Evolutionary conservation across 2,329 filamentous ascomycete genomes (phyloP).

Genomic region (Pseudogymnoascus sp.): DNA sequence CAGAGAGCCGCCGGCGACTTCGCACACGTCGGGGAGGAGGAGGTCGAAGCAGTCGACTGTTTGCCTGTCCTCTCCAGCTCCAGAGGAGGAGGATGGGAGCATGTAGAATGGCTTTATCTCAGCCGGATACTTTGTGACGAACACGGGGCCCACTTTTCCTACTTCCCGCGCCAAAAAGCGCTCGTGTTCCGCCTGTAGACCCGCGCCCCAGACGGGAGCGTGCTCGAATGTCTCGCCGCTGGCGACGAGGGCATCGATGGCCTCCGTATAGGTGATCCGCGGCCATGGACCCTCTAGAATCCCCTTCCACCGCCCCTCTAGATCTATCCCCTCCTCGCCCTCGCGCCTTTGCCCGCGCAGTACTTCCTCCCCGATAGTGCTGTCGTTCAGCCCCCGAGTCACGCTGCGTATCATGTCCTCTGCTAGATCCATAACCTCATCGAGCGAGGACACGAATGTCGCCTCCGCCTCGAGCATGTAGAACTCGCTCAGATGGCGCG

Average conservation of each 20-base stretch:
- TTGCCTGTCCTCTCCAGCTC: slow-evolving; percentile 12
- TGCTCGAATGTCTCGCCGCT: slow-evolving; percentile 55
- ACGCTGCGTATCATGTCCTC: slow-evolving; percentile 66
- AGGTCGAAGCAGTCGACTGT: slow-evolving; percentile 67
- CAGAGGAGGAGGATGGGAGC: slow-evolving; percentile 40
- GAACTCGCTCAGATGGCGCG: slow-evolving; percentile 90
- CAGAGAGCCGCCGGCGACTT: slow-evolving; percentile 61
- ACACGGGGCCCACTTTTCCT: slow-evolving; percentile 56
- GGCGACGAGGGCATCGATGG: slow-evolving; percentile 58
- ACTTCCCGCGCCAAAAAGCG: slow-evolving; percentile 67
- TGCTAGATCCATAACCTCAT: slow-evolving; percentile 66
- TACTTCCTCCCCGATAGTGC: slow-evolving; percentile 46
- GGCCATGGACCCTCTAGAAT: slow-evolving; percentile 58
- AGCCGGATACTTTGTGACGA: slow-evolving; percentile 88
- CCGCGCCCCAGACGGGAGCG: slow-evolving; percentile 59
- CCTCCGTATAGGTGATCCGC: slow-evolving; percentile 73
- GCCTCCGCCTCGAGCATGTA: slow-evolving; percentile 97
- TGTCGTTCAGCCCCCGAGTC: slow-evolving; percentile 34
- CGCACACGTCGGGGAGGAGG: slow-evolving; percentile 58
- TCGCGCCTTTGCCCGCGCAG: slow-evolving; percentile 37
- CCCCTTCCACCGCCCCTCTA: slow-evolving; percentile 64
- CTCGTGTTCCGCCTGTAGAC: slow-evolving; percentile 87
- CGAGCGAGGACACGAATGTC: slow-evolving; percentile 64
- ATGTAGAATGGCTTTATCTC: slow-evolving; percentile 90
- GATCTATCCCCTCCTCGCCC: slow-evolving; percentile 26